Percentiles rank a stretch among this genome's conserved stretches.
These are phyloP conservation scores for Eucalyptus guilfoylei DNA, from an alignment of 345 rosid genomes.

Conservation along the genomic window DNA sequence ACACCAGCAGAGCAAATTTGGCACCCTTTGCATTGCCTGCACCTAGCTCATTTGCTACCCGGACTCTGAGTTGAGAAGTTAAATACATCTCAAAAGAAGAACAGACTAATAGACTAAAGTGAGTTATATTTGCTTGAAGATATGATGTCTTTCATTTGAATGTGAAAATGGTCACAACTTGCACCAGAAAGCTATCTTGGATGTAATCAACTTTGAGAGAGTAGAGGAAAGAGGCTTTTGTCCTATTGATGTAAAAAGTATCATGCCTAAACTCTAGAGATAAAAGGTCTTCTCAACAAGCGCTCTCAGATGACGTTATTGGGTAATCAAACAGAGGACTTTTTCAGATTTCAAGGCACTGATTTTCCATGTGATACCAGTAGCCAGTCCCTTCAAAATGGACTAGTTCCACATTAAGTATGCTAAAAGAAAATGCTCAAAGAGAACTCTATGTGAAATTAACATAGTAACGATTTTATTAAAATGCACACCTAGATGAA, in stretches of 20 bases:
- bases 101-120: background rate
- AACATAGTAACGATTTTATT: background rate
- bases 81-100: background rate
- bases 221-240: background rate
- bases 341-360: background rate
- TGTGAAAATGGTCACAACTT: background rate
- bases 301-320: background rate
- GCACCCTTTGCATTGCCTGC: slow-evolving; percentile 39
- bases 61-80: slow-evolving; percentile 16
- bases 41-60: slow-evolving; percentile 46
- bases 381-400: background rate
- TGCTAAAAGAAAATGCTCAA: background rate
- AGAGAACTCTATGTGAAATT: background rate
- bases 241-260: background rate
- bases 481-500: background rate
- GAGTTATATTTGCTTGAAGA: background rate
- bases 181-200: background rate
- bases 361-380: background rate
- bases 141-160: background rate
- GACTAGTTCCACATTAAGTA: background rate
- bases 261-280: background rate
- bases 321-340: background rate
- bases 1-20: slow-evolving; percentile 38
- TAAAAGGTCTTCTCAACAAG: background rate
- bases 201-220: background rate